These are phyloP conservation scores for Fusarium temperatum DNA, from an alignment of 2,329 filamentous ascomycete species.

Conservation along the genomic window DNA sequence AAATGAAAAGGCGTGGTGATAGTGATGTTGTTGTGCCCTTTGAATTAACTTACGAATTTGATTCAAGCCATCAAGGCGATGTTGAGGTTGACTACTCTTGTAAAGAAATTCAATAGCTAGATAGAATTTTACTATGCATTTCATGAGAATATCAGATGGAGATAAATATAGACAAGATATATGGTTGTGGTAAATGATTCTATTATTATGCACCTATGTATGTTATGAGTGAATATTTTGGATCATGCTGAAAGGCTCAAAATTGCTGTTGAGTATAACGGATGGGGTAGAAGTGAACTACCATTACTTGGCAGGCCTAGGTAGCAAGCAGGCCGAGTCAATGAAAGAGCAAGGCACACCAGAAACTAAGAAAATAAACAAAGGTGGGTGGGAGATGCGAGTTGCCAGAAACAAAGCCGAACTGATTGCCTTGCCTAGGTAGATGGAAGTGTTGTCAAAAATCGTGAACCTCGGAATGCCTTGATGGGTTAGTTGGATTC, in stretches of 20 bases:
- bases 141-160: not conserved
- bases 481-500: constrained; percentile 20
- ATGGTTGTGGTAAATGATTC: not conserved
- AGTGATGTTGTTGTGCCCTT: not conserved
- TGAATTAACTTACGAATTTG: not conserved
- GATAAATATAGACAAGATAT: not conserved
- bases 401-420: not conserved
- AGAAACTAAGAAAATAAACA: not conserved
- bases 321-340: not conserved
- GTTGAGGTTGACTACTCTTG: not conserved
- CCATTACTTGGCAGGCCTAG: not conserved
- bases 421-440: not conserved
- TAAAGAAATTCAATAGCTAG: not conserved
- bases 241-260: not conserved
- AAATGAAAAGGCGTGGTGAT: not conserved
- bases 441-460: not conserved
- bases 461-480: constrained; percentile 8
- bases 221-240: not conserved
- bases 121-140: not conserved
- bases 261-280: not conserved
- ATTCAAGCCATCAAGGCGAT: not conserved
- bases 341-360: not conserved
- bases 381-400: not conserved
- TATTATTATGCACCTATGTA: not conserved
- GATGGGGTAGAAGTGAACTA: not conserved